These are phyloP conservation scores for Castanea sativa DNA, from an alignment of 306 rosid species.

Conservation along the genomic window DNA sequence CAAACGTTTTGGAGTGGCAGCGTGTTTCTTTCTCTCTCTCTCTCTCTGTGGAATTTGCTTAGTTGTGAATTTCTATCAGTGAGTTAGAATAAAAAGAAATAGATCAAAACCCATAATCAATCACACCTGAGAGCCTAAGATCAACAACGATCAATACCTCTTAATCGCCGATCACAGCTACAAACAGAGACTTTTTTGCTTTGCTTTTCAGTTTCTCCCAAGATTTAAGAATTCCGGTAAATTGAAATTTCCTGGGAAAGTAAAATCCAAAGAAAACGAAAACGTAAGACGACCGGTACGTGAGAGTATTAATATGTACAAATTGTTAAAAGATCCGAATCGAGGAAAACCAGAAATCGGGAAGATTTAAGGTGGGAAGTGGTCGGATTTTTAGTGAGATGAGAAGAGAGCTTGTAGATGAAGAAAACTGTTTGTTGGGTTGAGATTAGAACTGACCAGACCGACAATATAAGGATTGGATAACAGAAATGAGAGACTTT, in stretches of 20 bases:
- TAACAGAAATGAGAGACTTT: constrained; percentile 22
- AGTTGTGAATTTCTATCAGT: neutral
- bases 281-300: neutral
- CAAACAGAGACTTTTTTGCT: neutral
- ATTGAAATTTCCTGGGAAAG: constrained; percentile 8
- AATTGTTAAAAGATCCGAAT: constrained; percentile 19
- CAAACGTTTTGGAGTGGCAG: neutral
- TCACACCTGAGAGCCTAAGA: constrained; percentile 27
- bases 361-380: neutral
- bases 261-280: neutral
- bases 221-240: neutral
- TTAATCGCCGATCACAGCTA: constrained; percentile 42
- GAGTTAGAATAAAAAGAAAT: neutral
- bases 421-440: neutral
- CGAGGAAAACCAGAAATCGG: neutral
- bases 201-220: neutral
- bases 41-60: neutral
- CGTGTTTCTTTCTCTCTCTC: neutral
- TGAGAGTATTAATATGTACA: neutral
- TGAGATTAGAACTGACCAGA: neutral
- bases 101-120: constrained; percentile 13
- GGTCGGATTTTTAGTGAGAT: neutral
- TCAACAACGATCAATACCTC: constrained; percentile 13
- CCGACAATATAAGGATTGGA: constrained; percentile 9
- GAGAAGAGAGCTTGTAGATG: constrained; percentile 1